Evolutionary conservation across 441 rosid species (phyloP), one percentile per base, ranked within the genome.

Genomic region (Gossypium davidsonii): DNA sequence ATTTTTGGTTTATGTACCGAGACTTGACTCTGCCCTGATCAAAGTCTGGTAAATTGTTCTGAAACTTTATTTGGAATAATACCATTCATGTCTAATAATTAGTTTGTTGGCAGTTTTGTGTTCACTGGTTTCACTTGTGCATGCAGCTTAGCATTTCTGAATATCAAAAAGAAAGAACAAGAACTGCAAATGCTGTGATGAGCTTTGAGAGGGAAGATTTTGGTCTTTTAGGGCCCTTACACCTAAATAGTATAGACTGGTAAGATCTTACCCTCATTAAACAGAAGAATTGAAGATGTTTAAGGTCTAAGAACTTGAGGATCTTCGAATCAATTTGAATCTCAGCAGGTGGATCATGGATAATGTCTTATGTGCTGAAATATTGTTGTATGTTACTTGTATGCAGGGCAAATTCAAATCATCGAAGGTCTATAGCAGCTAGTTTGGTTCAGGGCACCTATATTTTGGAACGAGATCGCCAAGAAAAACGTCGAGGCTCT

Each of bases 381-480:
- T 42, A 31, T 53, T 55, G 73, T 70, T 48, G 42, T 7, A 6
- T 49, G 18, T 67, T 61, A n/a, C 44, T 49, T 52, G 72, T 21
- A 52, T 83, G 74, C 77, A 92, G 98, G 99, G 79, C 80, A 51
- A 83, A 90, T 86, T 81, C 73, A 62, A 77, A 90, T 64, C 93
- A 93, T 67, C 80, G 81, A 60, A 83, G 96, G 77, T 85, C 96
- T 2, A 86, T 96, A 71, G 87, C 92, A 39, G 96, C 97, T 67
- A 79, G 90, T 80, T 83, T 96, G 77, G 96, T 96, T 68, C 90
- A 91, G 76, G 96, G 97, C 31, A 92, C 89, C 68, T 89, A 87
- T 79, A 76, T 89, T 73, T 74, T 91, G 31, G 99, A 93, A 82
- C 89, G 92, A 69, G 99, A 96, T 74, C 92, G 97, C 78, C 99